Conservation (phyloP, 352 stramenopile genomes). For the Blastocystis sp. region DNA sequence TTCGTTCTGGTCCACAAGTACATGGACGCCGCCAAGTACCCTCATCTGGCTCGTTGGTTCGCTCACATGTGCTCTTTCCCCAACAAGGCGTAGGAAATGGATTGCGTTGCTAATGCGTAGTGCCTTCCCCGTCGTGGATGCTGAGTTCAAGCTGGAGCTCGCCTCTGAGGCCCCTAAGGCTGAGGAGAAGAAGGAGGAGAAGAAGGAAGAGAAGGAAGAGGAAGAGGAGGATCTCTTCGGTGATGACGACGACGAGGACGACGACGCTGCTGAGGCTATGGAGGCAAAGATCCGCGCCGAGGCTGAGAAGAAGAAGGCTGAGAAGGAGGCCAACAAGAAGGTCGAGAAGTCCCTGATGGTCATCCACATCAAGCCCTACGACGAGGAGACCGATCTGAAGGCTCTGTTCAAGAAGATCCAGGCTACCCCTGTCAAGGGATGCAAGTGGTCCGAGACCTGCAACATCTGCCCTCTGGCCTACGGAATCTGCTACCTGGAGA, state of each 20-base stretch:
- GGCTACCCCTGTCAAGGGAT: constrained; percentile 23
- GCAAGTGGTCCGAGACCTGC: constrained; percentile 29
- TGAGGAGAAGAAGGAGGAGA: constrained; percentile 33
- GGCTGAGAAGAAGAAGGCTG: constrained; percentile 53
- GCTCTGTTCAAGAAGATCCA: constrained; percentile 43
- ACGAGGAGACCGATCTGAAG: constrained; percentile 46
- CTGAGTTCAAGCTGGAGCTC: background rate
- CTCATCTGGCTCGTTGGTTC: constrained; percentile 51
- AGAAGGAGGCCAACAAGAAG: constrained; percentile 11
- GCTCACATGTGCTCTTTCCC: constrained; percentile 38
- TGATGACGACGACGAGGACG: constrained; percentile 41
- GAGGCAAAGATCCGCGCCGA: constrained; percentile 38
- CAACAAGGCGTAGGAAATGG: background rate
- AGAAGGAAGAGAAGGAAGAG: background rate
- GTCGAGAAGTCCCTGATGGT: background rate
- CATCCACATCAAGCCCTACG: constrained; percentile 43
- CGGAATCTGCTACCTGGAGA: constrained; percentile 3
- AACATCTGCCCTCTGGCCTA: constrained; percentile 39
- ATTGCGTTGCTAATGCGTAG: background rate
- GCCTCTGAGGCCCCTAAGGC: background rate
- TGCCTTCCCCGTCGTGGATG: background rate
- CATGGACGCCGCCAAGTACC: constrained; percentile 27
- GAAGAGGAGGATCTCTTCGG: background rate
- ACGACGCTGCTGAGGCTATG: constrained; percentile 35
- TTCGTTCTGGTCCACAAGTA: background rate